phyloP scores from a whole-genome alignment of 1,284 basidiomycete species.

The Puccinia triticina region DNA sequence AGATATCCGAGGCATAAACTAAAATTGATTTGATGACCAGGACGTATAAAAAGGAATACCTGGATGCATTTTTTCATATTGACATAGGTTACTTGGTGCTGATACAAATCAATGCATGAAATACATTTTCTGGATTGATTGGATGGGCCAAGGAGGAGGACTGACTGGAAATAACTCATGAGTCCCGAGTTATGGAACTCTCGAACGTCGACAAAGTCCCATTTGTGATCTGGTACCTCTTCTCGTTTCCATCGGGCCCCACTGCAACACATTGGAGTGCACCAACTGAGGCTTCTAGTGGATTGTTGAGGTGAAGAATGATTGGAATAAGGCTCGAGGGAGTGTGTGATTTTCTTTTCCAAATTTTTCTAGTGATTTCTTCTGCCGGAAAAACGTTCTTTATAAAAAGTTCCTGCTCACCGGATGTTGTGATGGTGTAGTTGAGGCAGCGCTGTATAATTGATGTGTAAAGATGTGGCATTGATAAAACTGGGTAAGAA shows the following conservation, averaged over 20 bases:
- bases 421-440: too few relatives aligned
- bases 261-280: conserved; percentile 39
- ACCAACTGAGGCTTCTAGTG: too few relatives aligned
- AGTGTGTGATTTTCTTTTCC: too few relatives aligned
- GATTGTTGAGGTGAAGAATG: too few relatives aligned
- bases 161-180: conserved; percentile 49
- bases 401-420: too few relatives aligned
- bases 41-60: conserved; percentile 87
- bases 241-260: conserved; percentile 49
- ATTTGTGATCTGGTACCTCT: conserved; percentile 51
- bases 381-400: too few relatives aligned
- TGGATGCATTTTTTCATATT: conserved; percentile 61
- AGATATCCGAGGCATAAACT: conserved; percentile 96
- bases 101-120: neutral
- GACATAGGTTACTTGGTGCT: too few relatives aligned
- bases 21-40: conserved; percentile 91
- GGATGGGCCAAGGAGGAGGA: neutral
- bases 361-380: too few relatives aligned
- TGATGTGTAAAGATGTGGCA: too few relatives aligned
- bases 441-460: too few relatives aligned
- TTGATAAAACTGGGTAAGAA: too few relatives aligned
- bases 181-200: conserved; percentile 45
- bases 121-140: neutral
- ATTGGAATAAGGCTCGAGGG: too few relatives aligned
- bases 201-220: conserved; percentile 50